phyloP scores from a whole-genome alignment of 257 asterid genomes.

The Fraxinus excelsior region DNA sequence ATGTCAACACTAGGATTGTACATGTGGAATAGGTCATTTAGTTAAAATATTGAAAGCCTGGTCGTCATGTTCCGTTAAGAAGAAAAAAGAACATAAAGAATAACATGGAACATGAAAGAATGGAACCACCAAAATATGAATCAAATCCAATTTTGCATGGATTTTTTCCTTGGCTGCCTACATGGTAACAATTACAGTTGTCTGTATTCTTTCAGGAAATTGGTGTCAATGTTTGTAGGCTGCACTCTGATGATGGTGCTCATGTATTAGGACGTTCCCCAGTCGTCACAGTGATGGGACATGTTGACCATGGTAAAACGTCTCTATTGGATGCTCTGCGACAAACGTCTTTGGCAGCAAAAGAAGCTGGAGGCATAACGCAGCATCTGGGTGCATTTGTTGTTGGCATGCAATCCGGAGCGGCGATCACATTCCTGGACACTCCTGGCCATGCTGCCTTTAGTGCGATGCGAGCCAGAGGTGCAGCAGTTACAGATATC shows the following conservation, averaged over 20 bases:
- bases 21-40: background rate
- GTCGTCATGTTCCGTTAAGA: background rate
- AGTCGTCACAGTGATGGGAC: constrained; percentile 98
- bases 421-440: constrained; percentile 88
- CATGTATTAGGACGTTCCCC: constrained; percentile 75
- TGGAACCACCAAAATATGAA: constrained; percentile 7
- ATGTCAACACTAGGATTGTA: constrained; percentile 12
- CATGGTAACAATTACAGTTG: constrained; percentile 9
- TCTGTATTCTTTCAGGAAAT: constrained; percentile 61
- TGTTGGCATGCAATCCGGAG: constrained; percentile 93
- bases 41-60: background rate
- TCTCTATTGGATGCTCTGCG: constrained; percentile 94
- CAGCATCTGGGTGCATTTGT: constrained; percentile 98
- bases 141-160: constrained; percentile 1
- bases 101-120: background rate
- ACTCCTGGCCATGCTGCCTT: constrained; percentile 99
- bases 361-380: constrained; percentile 99
- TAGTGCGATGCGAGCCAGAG: constrained; percentile 97
- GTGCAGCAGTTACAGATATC: constrained; percentile 94
- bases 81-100: background rate
- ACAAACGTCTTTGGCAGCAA: constrained; percentile 84
- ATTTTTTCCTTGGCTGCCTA: constrained; percentile 2
- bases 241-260: constrained; percentile 69
- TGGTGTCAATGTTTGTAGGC: constrained; percentile 76
- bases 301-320: constrained; percentile 97